Evolutionary conservation across 495 filamentous ascomycete genomes (phyloP).

Genomic region (Pseudotulostoma volvatum): DNA sequence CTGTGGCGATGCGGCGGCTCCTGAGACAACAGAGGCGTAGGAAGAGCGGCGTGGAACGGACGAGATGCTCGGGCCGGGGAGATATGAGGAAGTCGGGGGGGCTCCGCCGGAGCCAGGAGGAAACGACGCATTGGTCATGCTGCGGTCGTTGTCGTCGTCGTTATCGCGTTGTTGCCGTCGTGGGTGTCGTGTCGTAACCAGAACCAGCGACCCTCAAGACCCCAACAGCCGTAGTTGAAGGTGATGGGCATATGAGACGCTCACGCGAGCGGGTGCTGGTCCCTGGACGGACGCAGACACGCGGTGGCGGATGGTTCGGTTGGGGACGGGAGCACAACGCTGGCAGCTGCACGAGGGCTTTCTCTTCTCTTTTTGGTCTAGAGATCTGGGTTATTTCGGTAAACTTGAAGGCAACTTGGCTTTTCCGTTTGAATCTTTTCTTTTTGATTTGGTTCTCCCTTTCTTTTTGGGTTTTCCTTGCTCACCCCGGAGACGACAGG

Average conservation of each 20-base stretch:
- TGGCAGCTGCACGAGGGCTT: too few relatives aligned
- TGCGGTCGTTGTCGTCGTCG: slow-evolving; percentile 12
- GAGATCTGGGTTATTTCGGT: too few relatives aligned
- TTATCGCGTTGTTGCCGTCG: too few relatives aligned
- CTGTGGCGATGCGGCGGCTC: slow-evolving; percentile 36
- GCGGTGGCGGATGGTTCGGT: neutral
- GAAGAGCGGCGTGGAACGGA: slow-evolving; percentile 40
- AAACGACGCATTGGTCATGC: slow-evolving; percentile 31
- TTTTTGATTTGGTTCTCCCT: too few relatives aligned
- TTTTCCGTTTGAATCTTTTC: too few relatives aligned
- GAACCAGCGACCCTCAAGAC: too few relatives aligned
- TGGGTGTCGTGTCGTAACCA: too few relatives aligned
- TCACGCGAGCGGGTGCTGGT: slow-evolving; percentile 14
- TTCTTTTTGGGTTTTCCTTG: too few relatives aligned
- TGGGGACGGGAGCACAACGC: neutral
- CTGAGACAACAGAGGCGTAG: slow-evolving; percentile 72
- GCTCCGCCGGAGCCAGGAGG: slow-evolving; percentile 31
- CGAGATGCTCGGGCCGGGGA: slow-evolving; percentile 20
- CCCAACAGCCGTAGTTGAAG: slow-evolving; percentile 4
- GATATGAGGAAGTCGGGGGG: slow-evolving; percentile 21
- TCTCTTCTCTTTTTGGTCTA: too few relatives aligned
- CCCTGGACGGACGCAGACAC: too few relatives aligned
- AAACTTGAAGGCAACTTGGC: too few relatives aligned
- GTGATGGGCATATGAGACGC: slow-evolving; percentile 5
- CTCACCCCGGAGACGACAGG: too few relatives aligned